Conservation (phyloP, 2,329 filamentous ascomycete species). For the Aquanectria penicillioides region DNA sequence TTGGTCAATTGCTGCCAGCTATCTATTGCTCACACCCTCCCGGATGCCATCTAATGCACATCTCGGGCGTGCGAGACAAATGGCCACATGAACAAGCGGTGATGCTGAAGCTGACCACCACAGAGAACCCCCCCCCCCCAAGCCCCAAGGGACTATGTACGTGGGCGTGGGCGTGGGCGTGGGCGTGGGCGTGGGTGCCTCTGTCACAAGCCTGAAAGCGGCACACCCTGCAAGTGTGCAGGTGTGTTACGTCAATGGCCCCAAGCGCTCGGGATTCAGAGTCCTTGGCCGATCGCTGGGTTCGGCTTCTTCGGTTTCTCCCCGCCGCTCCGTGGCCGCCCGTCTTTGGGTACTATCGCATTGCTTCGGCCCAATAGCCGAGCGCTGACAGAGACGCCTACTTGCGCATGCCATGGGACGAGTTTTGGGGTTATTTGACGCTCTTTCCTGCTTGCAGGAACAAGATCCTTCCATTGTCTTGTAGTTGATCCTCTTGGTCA, state of each 20-base stretch:
- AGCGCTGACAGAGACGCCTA: neutral
- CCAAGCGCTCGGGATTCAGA: conserved; percentile 33
- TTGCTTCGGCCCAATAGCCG: conserved; percentile 39
- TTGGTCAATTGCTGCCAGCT: too few relatives aligned
- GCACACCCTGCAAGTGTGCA: neutral
- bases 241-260: conserved; percentile 36
- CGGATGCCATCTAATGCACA: too few relatives aligned
- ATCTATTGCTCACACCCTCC: too few relatives aligned
- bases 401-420: neutral
- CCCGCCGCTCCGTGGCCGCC: conserved; percentile 21
- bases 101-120: too few relatives aligned
- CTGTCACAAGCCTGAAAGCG: neutral
- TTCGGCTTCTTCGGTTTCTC: conserved; percentile 34
- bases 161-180: too few relatives aligned
- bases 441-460: neutral
- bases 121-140: too few relatives aligned
- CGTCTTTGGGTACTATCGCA: conserved; percentile 32
- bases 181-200: too few relatives aligned
- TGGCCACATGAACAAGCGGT: too few relatives aligned
- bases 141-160: too few relatives aligned
- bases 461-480: neutral
- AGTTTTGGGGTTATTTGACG: neutral
- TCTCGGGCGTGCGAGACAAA: too few relatives aligned
- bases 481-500: neutral
- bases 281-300: conserved; percentile 30